Conservation (phyloP, 768 basidiomycete species). For the Fomitopsis serialis region DNA sequence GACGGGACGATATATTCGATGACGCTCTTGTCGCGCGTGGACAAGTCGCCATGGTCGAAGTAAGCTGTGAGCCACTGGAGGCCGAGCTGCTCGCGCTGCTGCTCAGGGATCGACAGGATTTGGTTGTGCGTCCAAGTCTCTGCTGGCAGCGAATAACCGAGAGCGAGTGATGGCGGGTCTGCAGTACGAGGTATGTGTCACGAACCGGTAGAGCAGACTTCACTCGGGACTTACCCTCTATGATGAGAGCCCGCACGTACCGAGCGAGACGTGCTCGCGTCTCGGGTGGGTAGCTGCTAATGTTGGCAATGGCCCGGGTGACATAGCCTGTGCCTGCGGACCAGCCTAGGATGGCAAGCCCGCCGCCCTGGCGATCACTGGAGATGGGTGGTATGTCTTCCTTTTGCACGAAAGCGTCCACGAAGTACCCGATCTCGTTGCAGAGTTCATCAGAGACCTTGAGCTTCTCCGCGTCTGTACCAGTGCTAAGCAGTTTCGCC, state of each 20-base stretch:
- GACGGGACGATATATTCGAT: constrained; percentile 23
- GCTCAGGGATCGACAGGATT: background rate
- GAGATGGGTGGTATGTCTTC: background rate
- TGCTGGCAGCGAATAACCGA: too few relatives aligned
- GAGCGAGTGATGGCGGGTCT: too few relatives aligned
- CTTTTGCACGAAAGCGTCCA: background rate
- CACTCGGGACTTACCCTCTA: background rate
- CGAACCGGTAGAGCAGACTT: too few relatives aligned
- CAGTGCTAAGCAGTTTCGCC: background rate
- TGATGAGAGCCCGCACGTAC: constrained; percentile 1
- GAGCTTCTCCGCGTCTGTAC: background rate
- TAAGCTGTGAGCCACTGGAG: constrained; percentile 27
- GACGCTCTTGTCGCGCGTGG: constrained; percentile 16
- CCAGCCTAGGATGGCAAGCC: background rate
- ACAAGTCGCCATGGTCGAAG: constrained; percentile 28
- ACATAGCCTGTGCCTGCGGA: background rate
- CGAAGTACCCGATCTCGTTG: background rate
- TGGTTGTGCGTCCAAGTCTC: too few relatives aligned
- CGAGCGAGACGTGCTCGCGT: background rate
- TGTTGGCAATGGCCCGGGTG: background rate
- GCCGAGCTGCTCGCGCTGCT: constrained; percentile 16
- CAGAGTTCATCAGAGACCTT: background rate
- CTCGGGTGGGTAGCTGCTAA: background rate
- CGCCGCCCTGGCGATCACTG: background rate
- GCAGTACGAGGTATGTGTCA: background rate